Conservation (phyloP, 495 filamentous ascomycete genomes). For the Cladorrhinum samala region DNA sequence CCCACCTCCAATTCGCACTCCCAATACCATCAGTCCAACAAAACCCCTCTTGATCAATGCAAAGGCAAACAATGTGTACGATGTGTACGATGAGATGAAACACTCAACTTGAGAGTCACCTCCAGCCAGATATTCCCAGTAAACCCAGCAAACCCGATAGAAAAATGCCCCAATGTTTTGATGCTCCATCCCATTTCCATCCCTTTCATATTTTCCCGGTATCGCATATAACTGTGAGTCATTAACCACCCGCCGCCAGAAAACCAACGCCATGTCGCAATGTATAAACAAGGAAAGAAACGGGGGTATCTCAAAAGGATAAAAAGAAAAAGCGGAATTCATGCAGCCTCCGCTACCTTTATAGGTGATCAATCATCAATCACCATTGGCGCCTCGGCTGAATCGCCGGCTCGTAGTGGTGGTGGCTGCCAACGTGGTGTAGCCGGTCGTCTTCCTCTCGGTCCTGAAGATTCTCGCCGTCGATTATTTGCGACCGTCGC, state of each 20-base stretch:
- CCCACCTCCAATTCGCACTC: neutral
- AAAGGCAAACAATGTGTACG: too few relatives aligned
- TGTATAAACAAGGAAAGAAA: neutral
- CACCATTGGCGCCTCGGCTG: conserved; percentile 14
- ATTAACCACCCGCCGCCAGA: neutral
- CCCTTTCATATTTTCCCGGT: too few relatives aligned
- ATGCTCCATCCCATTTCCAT: too few relatives aligned
- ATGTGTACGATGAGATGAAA: too few relatives aligned
- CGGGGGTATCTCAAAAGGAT: conserved; percentile 13
- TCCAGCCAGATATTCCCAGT: too few relatives aligned
- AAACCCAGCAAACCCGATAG: too few relatives aligned
- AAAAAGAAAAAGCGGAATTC: neutral
- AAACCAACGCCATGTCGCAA: conserved; percentile 7
- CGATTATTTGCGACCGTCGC: neutral
- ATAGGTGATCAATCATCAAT: conserved; percentile 8
- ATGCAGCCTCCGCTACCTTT: too few relatives aligned
- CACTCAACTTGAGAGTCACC: too few relatives aligned
- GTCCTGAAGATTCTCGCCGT: neutral
- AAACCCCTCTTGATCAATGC: too few relatives aligned
- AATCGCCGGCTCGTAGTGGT: conserved; percentile 14
- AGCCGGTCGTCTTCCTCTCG: neutral
- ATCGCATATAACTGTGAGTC: too few relatives aligned
- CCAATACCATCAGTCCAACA: neutral
- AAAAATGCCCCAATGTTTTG: too few relatives aligned
- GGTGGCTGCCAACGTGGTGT: neutral